Base-by-base conservation (phyloP, 1,284 basidiomycete species). In the Porodaedalea pini region DNA sequence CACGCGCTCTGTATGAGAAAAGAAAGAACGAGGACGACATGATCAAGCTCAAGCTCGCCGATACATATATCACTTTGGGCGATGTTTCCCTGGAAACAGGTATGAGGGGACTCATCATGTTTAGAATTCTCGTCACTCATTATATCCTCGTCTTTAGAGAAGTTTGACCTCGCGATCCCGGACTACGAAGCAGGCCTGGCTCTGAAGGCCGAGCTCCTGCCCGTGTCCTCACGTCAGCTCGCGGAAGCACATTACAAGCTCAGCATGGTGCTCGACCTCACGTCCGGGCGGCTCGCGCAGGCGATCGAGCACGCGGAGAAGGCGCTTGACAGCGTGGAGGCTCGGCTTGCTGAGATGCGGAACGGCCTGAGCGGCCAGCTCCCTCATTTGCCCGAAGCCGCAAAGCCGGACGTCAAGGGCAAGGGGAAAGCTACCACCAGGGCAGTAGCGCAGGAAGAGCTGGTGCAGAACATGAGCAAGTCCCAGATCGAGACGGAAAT, bases 41-140 rank as follows among this genome's bases (percentile, higher is more conserved):
- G 56, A 70, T 80, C 29, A 84, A 80, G 64, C 77, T 93, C 51
- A 88, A 87, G 70, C 77, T 94, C 41, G 90, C 92, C 3, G 93
- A 95, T 63, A 89, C 87, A 5, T 93, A 88, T 68, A 86, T 94
- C 54, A 74, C 85, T 4, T 78, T 96, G 2, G 93, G 92, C 1
- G 92, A 95, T 68, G 88, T 96, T 5, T 92, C 90, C 15, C 73
- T 93, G 59, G 93, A 96, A 72, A 94, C 92, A 52, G 92, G 92
- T 68, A 13, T 54, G 39, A 29, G 19, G 23, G 27, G 21, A 52
- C 17, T 27, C 25, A 25, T 51, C 6, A 13, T 48, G 6, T 8
- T 17, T 8, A 13, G n/a, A 19, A 25, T 29, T 45, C 41, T 23
- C 40, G 23, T 60, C 3, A 36, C 29, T 49, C 31, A 11, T 32